Evolutionary conservation across 805 yeast species (phyloP), one percentile per base, ranked within the genome.

Genomic region (Torulaspora microellipsoides): DNA sequence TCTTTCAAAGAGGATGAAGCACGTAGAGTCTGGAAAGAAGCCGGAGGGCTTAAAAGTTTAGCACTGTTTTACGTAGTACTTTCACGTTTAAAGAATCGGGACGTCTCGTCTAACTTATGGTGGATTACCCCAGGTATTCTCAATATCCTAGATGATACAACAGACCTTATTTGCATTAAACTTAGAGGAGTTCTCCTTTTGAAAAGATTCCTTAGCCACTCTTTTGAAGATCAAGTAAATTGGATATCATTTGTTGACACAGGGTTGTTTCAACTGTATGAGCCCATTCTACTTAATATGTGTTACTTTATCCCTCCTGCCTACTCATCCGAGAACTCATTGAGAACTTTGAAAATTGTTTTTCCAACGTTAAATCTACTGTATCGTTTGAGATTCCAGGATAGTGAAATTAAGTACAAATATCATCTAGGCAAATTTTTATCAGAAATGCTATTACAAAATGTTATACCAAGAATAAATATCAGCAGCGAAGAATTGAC

Each of bases 81-180:
- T 8, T 14, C 34, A 8, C 40, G 52, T 45, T 23, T 61, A 23
- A 36, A 40, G 13, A 45, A 47, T 20, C 40, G 40, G 17, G 47
- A 55, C n/a, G 38, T 64, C 1, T 56, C 65, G 4, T 34, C 55
- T 2, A 56, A 62, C 45, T 31, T 64, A 15, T 50, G 63, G 53
- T 64, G 68, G 68, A 56, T 64, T 10, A 54, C 56, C 7, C 66
- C 68, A 2, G 66, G 64, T 2, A 58, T 64, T 10, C 42, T 62
- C 17, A 61, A 61, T 41, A 34, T 62, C 6, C 27, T 64, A 34
- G 67, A 62, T 38, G 60, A 61, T 41, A 55, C 64, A 1, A 51
- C 54, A 8, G 61, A 61, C 42, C 27, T 58, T 11, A 38, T 36
- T 8, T 47, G 51, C 11, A 49, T 62, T 1, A 59, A 56, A 43